Percentiles rank a stretch among this genome's conserved stretches.
Evolutionary conservation across 2,329 filamentous ascomycete species (phyloP).

Genomic region (Epichloe hybrida): DNA sequence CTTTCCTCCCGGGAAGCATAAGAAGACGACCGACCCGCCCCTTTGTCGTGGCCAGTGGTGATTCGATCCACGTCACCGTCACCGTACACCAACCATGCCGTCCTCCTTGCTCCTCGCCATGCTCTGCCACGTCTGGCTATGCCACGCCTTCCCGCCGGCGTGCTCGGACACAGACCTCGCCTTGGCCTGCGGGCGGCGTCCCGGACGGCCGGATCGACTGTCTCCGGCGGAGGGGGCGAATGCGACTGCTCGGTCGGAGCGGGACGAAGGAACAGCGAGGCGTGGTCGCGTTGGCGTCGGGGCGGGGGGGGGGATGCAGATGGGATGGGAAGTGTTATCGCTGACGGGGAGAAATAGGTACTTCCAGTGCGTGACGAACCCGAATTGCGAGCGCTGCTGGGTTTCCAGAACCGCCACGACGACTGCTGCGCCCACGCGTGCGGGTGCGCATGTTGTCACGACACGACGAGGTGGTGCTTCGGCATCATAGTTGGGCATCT

Average conservation of each 20-base stretch:
- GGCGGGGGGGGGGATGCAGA: no score
- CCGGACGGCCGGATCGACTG: constrained; percentile 7
- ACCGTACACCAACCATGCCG: no score
- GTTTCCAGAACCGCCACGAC: neutral
- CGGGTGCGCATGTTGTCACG: no score
- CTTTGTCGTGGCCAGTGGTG: no score
- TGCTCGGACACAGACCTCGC: neutral
- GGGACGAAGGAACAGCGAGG: constrained; percentile 16
- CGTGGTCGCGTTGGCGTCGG: constrained; percentile 15
- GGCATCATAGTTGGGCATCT: no score
- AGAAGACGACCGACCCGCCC: no score
- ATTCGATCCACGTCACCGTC: no score
- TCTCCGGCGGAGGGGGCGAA: constrained; percentile 8
- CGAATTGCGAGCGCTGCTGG: constrained; percentile 16
- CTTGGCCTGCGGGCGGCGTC: no score
- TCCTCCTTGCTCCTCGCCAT: no score
- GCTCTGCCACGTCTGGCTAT: neutral
- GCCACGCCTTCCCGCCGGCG: neutral
- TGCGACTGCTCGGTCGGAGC: constrained; percentile 18
- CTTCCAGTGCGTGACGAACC: constrained; percentile 22
- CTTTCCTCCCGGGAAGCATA: no score
- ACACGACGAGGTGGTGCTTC: no score
- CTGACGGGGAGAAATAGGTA: constrained; percentile 10
- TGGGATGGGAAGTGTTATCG: neutral
- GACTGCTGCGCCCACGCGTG: neutral